Evolutionary conservation across 257 asterid species (phyloP), one percentile per base, ranked within the genome.

Genomic region (Fraxinus pennsylvanica): DNA sequence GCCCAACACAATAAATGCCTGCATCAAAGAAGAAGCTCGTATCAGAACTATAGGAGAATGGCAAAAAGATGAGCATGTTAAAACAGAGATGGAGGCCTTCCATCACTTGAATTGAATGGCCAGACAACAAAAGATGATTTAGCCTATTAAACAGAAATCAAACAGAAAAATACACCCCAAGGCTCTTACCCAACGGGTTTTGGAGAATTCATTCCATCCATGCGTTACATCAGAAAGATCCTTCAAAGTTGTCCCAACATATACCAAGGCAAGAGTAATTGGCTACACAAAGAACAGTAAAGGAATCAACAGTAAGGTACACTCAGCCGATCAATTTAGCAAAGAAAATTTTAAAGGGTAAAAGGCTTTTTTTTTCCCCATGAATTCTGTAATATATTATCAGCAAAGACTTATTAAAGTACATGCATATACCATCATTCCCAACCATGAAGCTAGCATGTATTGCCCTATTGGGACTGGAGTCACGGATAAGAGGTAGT

Each of bases 181-280:
- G 66, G 71, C 59, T 77, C 89, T 87, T 88, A 93, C 98, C 97
- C 92, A 89, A 6, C 98, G 97, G 39, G 98, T 87, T 85, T 88
- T 90, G 22, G 99, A 95, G 59, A 93, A 88, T 72, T 92, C 94
- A 86, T 80, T 82, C 97, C 97, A 96, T 72, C 97, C 99, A 82
- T 96, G 99, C 27, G 98, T 96, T 68, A 96, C 97, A 86, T 96
- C 99, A 7, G 99, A 93, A 73, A 96, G 91, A 85, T 96, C 99
- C 88, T 96, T 93, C 89, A 96, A 76, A 15, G 99, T 96, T 8
- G 99, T 96, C 78, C 99, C 99, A 63, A 92, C 92, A 84, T 96
- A 96, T 76, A 96, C 99, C 91, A 96, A 85, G 41, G 97, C 96
- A 80, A 96, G 80, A 74, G 99, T 96, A 81, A 93, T 93, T 72